phyloP scores from a whole-genome alignment of 306 rosid genomes.

The Castanea sativa region DNA sequence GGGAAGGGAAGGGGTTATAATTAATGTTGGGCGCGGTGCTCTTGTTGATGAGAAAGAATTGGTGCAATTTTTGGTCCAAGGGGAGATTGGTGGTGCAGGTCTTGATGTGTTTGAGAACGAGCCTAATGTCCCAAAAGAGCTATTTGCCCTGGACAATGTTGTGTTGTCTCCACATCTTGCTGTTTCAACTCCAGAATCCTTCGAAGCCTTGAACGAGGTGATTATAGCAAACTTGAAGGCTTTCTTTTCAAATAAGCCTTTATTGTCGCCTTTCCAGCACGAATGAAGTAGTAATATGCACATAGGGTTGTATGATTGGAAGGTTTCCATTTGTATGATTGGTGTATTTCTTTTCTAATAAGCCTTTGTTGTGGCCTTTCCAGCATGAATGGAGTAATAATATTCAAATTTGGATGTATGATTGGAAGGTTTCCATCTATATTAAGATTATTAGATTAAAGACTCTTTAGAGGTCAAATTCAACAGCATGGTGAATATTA shows the following conservation, averaged over 20 bases:
- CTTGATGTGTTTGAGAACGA: constrained; percentile 14
- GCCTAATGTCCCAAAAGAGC: constrained; percentile 12
- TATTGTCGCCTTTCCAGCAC: neutral
- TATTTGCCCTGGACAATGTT: constrained; percentile 12
- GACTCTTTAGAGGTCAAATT: neutral
- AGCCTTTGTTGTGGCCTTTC: neutral
- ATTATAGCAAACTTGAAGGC: constrained; percentile 14
- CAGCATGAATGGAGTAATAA: neutral
- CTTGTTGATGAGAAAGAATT: constrained; percentile 12
- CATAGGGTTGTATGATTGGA: neutral
- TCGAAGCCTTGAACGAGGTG: neutral
- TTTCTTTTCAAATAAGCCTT: constrained; percentile 13
- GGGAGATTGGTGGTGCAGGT: constrained; percentile 24
- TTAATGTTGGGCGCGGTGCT: constrained; percentile 24
- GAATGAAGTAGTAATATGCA: neutral
- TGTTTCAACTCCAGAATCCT: neutral
- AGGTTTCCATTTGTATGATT: neutral
- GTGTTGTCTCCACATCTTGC: constrained; percentile 23
- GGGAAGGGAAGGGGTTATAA: constrained; percentile 6
- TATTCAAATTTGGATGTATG: neutral
- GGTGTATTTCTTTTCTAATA: neutral
- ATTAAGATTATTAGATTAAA: neutral
- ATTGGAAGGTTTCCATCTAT: neutral
- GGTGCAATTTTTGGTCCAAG: constrained; percentile 6
- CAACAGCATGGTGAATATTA: neutral